Evolutionary conservation across 768 basidiomycete genomes (phyloP).

Genomic region (Serendipita vermifera): DNA sequence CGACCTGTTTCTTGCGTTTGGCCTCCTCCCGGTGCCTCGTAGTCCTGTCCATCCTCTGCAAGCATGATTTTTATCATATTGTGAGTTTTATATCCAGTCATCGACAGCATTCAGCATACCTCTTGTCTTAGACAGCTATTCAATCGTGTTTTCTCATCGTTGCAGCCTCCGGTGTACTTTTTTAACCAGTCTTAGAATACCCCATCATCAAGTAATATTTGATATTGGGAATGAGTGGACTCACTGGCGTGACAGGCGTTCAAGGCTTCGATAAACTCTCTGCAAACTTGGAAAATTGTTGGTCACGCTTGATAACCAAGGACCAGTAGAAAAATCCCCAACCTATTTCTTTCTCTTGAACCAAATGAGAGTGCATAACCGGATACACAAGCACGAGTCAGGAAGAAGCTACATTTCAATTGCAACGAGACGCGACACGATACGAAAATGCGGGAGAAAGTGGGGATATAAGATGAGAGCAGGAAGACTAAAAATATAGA

Average conservation of each 20-base stretch:
- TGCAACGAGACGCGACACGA: too few relatives aligned
- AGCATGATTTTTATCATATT: neutral
- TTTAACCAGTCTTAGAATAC: neutral
- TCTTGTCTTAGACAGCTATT: neutral
- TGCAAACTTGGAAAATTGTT: neutral
- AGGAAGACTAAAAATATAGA: too few relatives aligned
- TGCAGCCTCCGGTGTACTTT: neutral
- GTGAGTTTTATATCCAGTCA: neutral
- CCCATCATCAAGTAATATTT: too few relatives aligned
- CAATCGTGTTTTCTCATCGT: neutral
- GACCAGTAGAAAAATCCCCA: neutral
- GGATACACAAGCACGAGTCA: too few relatives aligned
- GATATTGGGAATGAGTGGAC: too few relatives aligned
- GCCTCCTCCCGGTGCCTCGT: neutral
- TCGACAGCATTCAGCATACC: neutral
- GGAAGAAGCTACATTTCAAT: too few relatives aligned
- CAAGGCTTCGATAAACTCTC: conserved; percentile 4
- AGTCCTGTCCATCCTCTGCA: neutral
- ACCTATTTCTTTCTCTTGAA: conserved; percentile 1
- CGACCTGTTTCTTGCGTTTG: neutral
- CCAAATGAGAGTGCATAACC: conserved; percentile 4
- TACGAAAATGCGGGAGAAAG: too few relatives aligned
- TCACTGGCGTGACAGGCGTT: neutral
- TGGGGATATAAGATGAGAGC: too few relatives aligned
- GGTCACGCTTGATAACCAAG: neutral